Base-by-base conservation (phyloP, 305 asterid species). In the Fraxinus platypoda region DNA sequence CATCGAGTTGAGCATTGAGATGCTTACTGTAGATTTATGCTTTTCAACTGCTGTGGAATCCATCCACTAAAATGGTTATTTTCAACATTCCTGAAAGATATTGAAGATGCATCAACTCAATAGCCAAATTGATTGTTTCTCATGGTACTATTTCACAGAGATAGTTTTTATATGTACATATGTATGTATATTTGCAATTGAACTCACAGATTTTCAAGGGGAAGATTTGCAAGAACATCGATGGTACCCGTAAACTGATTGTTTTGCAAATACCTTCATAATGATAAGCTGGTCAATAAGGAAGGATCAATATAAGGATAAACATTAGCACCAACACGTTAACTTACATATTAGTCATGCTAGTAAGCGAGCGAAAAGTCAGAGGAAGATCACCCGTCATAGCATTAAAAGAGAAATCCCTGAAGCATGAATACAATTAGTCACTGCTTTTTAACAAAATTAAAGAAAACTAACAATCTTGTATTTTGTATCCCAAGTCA, bases 31-130 rank as follows among this genome's bases (percentile, higher is more conserved):
- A 87, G 85, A 87, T 95, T 87, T 90, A 94, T 94, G 91, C 92
- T 88, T 87, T 81, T 90, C 89, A 96, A 86, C 82, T 88, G 97
- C 37, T 80, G 80, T 0, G 98, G 99, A 34, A 96, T 79, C 97
- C 97, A 93, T 76, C 99, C 99, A 73, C 87, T 93, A 85, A 96
- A 92, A 73, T 70, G 97, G 84, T 96, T 96, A 84, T 96, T 96
- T 78, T 93, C 98, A 25, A 96, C 91, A 84, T 96, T 91, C 88
- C 99, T 96, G 52, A 31, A 83, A 74, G 54, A 5, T 15, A 64
- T 25, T 17, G 74, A 78, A 38, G 15, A 64, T 19, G 5, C 26
- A 75, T 77, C 70, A 77, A 75, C 25, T 78, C 11, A 75, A 46
- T 35, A 80, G 54, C 74, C 11, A 37, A 23, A 84, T 31, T 15